phyloP scores from a whole-genome alignment of 202 grass and related monocot genomes.

The Setaria italica region DNA sequence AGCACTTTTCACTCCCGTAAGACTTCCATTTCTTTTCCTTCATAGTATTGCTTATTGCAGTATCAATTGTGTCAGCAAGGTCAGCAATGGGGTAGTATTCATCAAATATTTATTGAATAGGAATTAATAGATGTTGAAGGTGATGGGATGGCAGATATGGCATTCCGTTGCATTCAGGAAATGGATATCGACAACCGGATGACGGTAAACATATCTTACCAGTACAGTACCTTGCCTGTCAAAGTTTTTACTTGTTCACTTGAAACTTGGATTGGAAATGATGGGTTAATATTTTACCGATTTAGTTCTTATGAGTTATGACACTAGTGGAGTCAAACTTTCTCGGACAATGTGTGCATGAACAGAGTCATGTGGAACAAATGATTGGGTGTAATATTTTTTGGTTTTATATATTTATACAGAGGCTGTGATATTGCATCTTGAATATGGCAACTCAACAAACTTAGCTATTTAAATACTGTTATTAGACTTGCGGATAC shows the following conservation, averaged over 20 bases:
- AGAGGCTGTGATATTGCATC: not conserved
- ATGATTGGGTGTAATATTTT: conserved; percentile 21
- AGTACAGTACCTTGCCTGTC: conserved; percentile 17
- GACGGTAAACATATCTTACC: conserved; percentile 59
- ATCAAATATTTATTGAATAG: conserved; percentile 45
- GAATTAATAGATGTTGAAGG: conserved; percentile 99
- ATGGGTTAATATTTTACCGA: conserved; percentile 20
- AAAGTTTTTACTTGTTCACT: conserved; percentile 24
- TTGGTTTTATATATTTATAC: conserved; percentile 16
- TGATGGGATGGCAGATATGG: conserved; percentile 98
- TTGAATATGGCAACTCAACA: not conserved
- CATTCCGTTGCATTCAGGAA: conserved; percentile 95
- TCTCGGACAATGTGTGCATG: conserved; percentile 23
- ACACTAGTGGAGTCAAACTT: conserved; percentile 12
- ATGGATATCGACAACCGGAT: conserved; percentile 99
- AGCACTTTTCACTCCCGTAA: conserved; percentile 96
- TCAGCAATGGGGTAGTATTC: conserved; percentile 11
- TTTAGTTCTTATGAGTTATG: not conserved
- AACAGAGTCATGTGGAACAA: conserved; percentile 26
- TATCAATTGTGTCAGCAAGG: not conserved
- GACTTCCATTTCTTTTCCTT: conserved; percentile 37
- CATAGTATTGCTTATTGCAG: not conserved
- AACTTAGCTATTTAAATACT: conserved; percentile 13
- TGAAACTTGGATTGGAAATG: conserved; percentile 12
- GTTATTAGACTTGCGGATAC: too few species aligned